A percentile compares a stretch with the other conserved stretches of the same genome.
Evolutionary conservation across 2,329 filamentous ascomycete genomes (phyloP).

Genomic region (Phialemonium atrogriseum): DNA sequence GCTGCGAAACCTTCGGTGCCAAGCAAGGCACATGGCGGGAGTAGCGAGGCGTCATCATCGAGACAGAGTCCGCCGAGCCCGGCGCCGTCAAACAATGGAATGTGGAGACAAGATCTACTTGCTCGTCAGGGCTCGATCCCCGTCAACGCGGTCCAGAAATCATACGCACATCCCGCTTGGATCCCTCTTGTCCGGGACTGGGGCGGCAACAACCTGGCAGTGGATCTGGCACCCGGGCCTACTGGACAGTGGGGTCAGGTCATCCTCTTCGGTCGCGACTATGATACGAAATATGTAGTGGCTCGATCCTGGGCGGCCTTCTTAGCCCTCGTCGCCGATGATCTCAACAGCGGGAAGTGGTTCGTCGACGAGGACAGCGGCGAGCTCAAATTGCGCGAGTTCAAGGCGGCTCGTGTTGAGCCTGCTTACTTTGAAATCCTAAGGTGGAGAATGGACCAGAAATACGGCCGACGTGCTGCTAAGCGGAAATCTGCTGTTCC

Average conservation of each 20-base stretch:
- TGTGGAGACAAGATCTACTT: constrained; percentile 81
- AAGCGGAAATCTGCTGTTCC: constrained; percentile 42
- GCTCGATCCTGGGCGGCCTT: constrained; percentile 87
- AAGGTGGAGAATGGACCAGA: constrained; percentile 92
- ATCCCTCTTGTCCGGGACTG: constrained; percentile 94
- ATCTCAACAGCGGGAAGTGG: constrained; percentile 82
- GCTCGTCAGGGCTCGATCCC: constrained; percentile 84
- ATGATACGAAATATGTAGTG: constrained; percentile 96
- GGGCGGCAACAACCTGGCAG: constrained; percentile 95
- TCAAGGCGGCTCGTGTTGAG: constrained; percentile 82
- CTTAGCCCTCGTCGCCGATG: constrained; percentile 79
- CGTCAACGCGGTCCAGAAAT: constrained; percentile 77
- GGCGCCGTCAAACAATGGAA: constrained; percentile 45
- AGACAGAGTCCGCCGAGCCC: constrained; percentile 42
- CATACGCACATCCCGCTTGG: constrained; percentile 90
- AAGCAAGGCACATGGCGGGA: constrained; percentile 63
- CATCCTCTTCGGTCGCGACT: constrained; percentile 93
- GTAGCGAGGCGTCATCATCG: constrained; percentile 59
- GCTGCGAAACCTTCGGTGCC: constrained; percentile 54
- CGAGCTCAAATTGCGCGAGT: constrained; percentile 87
- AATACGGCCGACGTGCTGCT: constrained; percentile 63
- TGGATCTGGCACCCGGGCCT: constrained; percentile 86
- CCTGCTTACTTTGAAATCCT: constrained; percentile 92
- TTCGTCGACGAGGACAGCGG: constrained; percentile 85
- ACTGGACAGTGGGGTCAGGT: constrained; percentile 91